Conservation (phyloP, 208 protist species). For the Trypanosoma mega region DNA sequence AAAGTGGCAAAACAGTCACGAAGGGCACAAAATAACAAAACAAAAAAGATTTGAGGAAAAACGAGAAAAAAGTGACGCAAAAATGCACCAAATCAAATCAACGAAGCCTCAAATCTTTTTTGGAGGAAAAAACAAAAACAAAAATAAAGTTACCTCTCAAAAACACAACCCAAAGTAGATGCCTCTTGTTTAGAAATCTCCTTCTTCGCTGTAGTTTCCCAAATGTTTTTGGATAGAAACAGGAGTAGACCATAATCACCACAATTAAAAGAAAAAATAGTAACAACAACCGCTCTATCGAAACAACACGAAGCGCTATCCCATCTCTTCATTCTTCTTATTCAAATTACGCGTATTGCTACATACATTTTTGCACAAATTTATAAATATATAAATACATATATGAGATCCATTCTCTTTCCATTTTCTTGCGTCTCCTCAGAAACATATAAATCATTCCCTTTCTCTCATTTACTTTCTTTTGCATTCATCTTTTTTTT, state of each 20-base stretch:
- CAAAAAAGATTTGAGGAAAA: constrained; percentile 5
- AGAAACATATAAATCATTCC: not conserved
- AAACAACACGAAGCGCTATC: not conserved
- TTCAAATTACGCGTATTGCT: not conserved
- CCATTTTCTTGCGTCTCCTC: not conserved
- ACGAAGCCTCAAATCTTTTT: no score
- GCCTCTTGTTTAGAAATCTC: no score
- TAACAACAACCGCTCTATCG: constrained; percentile 6
- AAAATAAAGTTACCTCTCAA: no score
- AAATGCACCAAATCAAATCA: no score
- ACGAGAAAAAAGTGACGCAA: constrained; percentile 11
- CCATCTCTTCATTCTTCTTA: not conserved
- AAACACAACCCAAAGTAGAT: constrained; percentile 18
- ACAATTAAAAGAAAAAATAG: constrained; percentile 13
- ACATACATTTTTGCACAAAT: no score
- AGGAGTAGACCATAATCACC: not conserved
- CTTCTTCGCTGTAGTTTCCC: no score
- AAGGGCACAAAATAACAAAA: not conserved
- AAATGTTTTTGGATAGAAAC: no score
- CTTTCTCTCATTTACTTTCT: not conserved
- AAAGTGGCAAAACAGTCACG: not conserved
- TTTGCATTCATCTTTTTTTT: not conserved
- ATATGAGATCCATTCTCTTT: no score
- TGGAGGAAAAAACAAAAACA: no score
- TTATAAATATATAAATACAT: no score